A percentile compares a stretch with the other conserved stretches of the same genome.
phyloP scores from a whole-genome alignment of 257 asterid genomes.

The Nicotiana attenuata region DNA sequence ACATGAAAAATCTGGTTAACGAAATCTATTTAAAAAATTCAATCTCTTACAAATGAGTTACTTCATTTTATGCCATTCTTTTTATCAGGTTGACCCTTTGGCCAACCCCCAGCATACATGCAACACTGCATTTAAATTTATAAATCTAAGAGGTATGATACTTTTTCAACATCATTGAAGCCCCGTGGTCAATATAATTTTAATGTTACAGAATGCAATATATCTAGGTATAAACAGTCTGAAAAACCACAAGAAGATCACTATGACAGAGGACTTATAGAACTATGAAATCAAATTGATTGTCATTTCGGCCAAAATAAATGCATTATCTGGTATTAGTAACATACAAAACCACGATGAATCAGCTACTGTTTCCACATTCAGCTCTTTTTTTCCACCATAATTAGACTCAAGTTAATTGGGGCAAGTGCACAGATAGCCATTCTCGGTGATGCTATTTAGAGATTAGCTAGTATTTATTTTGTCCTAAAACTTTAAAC shows the following conservation, averaged over 20 bases:
- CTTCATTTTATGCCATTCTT: not conserved
- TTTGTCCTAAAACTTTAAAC: no score
- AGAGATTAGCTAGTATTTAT: no score
- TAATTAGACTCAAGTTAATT: not conserved
- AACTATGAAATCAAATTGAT: not conserved
- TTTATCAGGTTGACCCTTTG: not conserved
- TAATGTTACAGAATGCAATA: not conserved
- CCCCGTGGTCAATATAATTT: not conserved
- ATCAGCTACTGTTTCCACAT: not conserved
- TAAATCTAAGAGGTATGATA: not conserved
- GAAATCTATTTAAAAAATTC: not conserved
- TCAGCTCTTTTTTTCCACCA: not conserved
- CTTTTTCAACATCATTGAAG: not conserved
- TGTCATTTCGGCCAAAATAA: not conserved
- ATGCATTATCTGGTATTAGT: not conserved
- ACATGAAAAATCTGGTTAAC: not conserved
- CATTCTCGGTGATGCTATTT: no score
- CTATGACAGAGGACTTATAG: no score
- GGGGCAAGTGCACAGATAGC: no score
- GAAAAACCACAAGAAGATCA: not conserved
- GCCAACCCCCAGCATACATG: not conserved
- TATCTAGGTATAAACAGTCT: not conserved
- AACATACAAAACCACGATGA: not conserved
- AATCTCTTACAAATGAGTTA: not conserved
- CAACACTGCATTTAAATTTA: not conserved